Evolutionary conservation across 805 yeast genomes (phyloP).

Genomic region (Yamadazyma nakazawae): DNA sequence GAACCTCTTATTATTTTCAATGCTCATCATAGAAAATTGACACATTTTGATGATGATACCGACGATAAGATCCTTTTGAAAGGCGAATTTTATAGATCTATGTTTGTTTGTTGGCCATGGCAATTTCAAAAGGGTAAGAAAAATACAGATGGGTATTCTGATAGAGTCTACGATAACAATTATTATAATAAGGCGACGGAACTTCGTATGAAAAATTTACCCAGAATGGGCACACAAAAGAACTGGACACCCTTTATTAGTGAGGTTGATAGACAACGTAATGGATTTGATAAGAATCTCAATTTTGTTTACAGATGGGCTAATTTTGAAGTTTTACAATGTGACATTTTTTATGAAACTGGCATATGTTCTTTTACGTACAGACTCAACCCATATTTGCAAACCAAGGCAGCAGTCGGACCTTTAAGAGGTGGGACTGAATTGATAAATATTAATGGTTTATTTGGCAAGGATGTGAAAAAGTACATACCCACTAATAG

Average conservation of each 20-base stretch:
- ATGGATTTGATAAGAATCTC: slow-evolving; percentile 20
- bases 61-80: slow-evolving; percentile 12
- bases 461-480: slow-evolving; percentile 7
- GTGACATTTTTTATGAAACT: slow-evolving; percentile 16
- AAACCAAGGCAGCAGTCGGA: slow-evolving; percentile 20
- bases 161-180: slow-evolving; percentile 13
- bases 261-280: slow-evolving; percentile 16
- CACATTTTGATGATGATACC: slow-evolving; percentile 16
- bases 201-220: slow-evolving; percentile 14
- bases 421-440: slow-evolving; percentile 40
- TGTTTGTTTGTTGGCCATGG: slow-evolving; percentile 35
- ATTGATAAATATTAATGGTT: slow-evolving; percentile 22
- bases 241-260: slow-evolving; percentile 43
- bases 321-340: slow-evolving; percentile 14
- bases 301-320: slow-evolving; percentile 34
- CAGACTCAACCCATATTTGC: slow-evolving; percentile 7
- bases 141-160: slow-evolving; percentile 20
- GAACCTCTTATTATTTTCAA: slow-evolving; percentile 50
- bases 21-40: slow-evolving; percentile 18
- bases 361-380: slow-evolving; percentile 14
- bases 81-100: slow-evolving; percentile 21
- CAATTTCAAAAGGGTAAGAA: slow-evolving; percentile 26
- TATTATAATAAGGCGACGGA: slow-evolving; percentile 21
- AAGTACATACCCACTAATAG: slow-evolving; percentile 18
- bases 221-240: slow-evolving; percentile 21